Evolutionary conservation across 306 rosid genomes (phyloP).

Genomic region (Dryas alaskensis): DNA sequence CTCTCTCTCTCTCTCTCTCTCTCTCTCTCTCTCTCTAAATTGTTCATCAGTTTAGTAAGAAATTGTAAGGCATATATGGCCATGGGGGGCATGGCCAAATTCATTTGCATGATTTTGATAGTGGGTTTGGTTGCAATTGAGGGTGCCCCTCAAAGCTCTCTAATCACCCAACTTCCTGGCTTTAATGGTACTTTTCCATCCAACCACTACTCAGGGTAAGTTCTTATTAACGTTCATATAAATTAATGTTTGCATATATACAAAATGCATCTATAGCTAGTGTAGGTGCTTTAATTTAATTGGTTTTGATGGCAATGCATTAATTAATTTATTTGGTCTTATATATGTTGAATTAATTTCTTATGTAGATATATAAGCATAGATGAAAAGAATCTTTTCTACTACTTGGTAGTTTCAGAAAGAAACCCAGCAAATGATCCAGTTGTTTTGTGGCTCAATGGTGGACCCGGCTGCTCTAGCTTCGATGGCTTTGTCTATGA

Average conservation of each 20-base stretch:
- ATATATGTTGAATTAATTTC: neutral
- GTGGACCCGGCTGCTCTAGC: slow-evolving; percentile 62
- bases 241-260: neutral
- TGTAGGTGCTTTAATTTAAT: too few relatives aligned
- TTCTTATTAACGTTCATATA: neutral
- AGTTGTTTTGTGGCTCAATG: slow-evolving; percentile 54
- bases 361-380: slow-evolving; percentile 36
- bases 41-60: neutral
- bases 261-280: neutral
- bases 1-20: too few relatives aligned
- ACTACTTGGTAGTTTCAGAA: slow-evolving; percentile 48
- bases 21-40: neutral
- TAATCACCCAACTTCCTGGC: slow-evolving; percentile 43
- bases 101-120: neutral
- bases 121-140: slow-evolving; percentile 6
- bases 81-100: slow-evolving; percentile 15
- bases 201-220: slow-evolving; percentile 44
- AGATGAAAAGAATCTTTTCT: slow-evolving; percentile 40
- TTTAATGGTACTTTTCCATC: slow-evolving; percentile 40
- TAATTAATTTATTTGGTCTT: too few relatives aligned
- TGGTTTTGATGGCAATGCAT: too few relatives aligned
- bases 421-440: slow-evolving; percentile 39
- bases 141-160: slow-evolving; percentile 32
- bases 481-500: slow-evolving; percentile 53
- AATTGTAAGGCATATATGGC: neutral